Percentiles rank a stretch among this genome's conserved stretches.
phyloP scores from a whole-genome alignment of 805 yeast genomes.

The Starmerella potacharoeniae region DNA sequence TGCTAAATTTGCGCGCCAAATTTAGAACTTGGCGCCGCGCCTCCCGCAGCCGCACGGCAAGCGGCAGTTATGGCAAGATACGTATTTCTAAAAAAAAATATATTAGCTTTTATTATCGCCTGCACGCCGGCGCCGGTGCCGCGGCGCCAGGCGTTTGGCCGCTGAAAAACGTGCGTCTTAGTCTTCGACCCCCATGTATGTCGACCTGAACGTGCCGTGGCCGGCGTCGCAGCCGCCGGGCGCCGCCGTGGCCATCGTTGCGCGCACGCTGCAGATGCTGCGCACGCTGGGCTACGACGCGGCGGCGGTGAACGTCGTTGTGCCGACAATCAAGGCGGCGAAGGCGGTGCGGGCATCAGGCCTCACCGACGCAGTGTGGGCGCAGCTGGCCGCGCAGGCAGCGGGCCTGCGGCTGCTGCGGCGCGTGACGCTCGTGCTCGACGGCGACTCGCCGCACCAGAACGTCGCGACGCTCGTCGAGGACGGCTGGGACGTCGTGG shows the following conservation, averaged over 20 bases:
- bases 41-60: too few relatives aligned
- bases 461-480: constrained; percentile 12
- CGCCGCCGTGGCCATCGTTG: constrained; percentile 14
- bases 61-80: too few relatives aligned
- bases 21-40: too few relatives aligned
- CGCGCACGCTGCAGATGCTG: constrained; percentile 22
- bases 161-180: background rate
- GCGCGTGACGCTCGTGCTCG: constrained; percentile 63
- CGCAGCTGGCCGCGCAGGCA: constrained; percentile 28
- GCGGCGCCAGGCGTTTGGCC: too few relatives aligned
- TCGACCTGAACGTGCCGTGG: constrained; percentile 32
- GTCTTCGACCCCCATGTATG: constrained; percentile 22
- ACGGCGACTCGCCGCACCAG: constrained; percentile 34
- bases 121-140: too few relatives aligned
- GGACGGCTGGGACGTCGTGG: constrained; percentile 56
- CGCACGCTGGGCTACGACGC: constrained; percentile 51
- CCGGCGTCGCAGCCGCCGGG: constrained; percentile 15
- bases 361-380: constrained; percentile 23
- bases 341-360: constrained; percentile 14
- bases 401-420: constrained; percentile 44
- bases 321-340: constrained; percentile 13
- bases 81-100: too few relatives aligned
- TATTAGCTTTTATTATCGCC: too few relatives aligned
- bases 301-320: constrained; percentile 57
- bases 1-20: too few relatives aligned